Evolutionary conservation across 495 filamentous ascomycete genomes (phyloP).

Genomic region (Hyaloscypha hepaticicola): DNA sequence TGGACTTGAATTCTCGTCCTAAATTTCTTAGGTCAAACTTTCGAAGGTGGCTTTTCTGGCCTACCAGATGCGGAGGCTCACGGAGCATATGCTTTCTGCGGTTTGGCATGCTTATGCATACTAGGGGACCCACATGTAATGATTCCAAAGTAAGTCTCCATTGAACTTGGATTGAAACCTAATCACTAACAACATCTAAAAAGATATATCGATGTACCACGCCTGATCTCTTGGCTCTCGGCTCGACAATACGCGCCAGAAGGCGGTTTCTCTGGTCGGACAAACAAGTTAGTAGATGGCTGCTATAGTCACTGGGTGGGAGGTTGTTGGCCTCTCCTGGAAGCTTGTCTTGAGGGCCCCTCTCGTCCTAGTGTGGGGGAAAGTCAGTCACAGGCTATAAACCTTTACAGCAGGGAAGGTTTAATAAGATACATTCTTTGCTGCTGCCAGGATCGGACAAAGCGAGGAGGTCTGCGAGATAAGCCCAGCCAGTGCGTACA

Average conservation of each 20-base stretch:
- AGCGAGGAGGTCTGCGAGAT: constrained; percentile 80
- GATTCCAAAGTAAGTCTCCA: constrained; percentile 57
- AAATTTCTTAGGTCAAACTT: constrained; percentile 72
- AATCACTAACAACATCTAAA: constrained; percentile 18
- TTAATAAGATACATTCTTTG: constrained; percentile 82
- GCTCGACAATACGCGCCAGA: constrained; percentile 88
- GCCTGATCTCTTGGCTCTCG: constrained; percentile 82
- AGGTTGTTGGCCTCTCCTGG: constrained; percentile 85
- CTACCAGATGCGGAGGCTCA: constrained; percentile 86
- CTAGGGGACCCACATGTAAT: constrained; percentile 72
- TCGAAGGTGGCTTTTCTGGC: constrained; percentile 86
- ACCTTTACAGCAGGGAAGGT: constrained; percentile 79
- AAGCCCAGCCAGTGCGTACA: constrained; percentile 81
- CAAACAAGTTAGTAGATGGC: constrained; percentile 97
- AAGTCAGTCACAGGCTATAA: neutral
- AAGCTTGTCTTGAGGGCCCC: constrained; percentile 67
- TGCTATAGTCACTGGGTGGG: constrained; percentile 99
- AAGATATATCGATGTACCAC: constrained; percentile 75
- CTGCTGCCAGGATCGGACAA: constrained; percentile 73
- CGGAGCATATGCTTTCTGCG: constrained; percentile 96
- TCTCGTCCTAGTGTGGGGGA: constrained; percentile 9
- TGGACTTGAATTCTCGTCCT: constrained; percentile 20
- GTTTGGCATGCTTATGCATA: constrained; percentile 80
- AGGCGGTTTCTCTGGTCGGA: constrained; percentile 86
- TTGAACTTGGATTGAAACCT: neutral